Evolutionary conservation across 2,329 filamentous ascomycete genomes (phyloP).

Genomic region (Colletotrichum sansevieriae): DNA sequence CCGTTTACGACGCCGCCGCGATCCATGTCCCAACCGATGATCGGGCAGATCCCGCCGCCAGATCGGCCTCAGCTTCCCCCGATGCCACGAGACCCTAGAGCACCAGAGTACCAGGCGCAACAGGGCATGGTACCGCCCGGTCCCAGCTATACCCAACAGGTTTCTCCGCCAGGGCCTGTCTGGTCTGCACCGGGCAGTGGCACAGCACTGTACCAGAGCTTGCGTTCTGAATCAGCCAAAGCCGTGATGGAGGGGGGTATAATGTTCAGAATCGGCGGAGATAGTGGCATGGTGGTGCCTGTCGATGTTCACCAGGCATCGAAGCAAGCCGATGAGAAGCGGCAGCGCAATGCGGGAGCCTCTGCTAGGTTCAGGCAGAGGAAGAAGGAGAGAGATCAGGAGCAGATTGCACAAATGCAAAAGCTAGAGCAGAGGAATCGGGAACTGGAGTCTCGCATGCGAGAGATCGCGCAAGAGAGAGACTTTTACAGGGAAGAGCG

Average conservation of each 20-base stretch:
- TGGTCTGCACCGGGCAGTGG: conserved; percentile 52
- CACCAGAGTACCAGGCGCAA: conserved; percentile 30
- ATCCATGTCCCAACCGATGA: conserved; percentile 53
- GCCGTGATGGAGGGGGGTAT: conserved; percentile 40
- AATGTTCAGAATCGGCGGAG: conserved; percentile 46
- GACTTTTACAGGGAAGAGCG: conserved; percentile 82
- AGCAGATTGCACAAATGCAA: conserved; percentile 77
- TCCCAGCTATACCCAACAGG: conserved; percentile 21
- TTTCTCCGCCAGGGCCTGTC: conserved; percentile 43
- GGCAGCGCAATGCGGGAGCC: conserved; percentile 86
- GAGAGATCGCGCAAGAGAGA: conserved; percentile 70
- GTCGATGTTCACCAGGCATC: conserved; percentile 87
- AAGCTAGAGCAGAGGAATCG: conserved; percentile 77
- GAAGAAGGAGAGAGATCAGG: conserved; percentile 84
- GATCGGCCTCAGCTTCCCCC: conserved; percentile 43
- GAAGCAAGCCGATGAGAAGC: conserved; percentile 85
- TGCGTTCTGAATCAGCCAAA: conserved; percentile 38
- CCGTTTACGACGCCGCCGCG: conserved; percentile 48
- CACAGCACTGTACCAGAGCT: conserved; percentile 45
- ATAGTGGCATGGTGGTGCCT: conserved; percentile 66
- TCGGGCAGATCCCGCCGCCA: conserved; percentile 45
- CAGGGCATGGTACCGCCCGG: conserved; percentile 25
- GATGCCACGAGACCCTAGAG: conserved; percentile 33
- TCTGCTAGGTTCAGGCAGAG: conserved; percentile 85
- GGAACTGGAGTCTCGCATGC: conserved; percentile 69